A percentile compares a stretch with the other conserved stretches of the same genome.
These are phyloP conservation scores for Pulicaria dysenterica DNA, from an alignment of 129 eudicot genomes.

Conservation along the genomic window DNA sequence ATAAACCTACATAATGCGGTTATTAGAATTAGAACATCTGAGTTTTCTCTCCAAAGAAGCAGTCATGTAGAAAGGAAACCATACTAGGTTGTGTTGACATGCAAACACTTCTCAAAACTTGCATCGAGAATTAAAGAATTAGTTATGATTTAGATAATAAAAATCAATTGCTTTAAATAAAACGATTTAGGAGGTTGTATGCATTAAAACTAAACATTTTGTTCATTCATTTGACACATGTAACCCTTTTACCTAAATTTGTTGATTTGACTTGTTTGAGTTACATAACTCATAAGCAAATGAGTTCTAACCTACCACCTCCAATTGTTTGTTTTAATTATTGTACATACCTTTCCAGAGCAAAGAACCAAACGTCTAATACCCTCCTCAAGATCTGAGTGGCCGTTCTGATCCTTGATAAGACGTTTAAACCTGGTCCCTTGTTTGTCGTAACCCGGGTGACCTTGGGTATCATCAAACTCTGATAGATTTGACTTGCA, in stretches of 20 bases:
- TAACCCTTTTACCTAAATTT: too few relatives aligned
- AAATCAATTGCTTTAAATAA: not conserved
- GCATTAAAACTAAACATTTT: not conserved
- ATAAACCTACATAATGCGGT: conserved; percentile 56
- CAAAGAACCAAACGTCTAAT: conserved; percentile 87
- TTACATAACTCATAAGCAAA: too few relatives aligned
- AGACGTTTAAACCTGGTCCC: conserved; percentile 96
- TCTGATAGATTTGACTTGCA: conserved; percentile 93
- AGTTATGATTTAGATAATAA: not conserved
- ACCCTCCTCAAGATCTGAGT: conserved; percentile 85
- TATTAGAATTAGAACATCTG: not conserved
- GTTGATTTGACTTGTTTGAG: too few relatives aligned
- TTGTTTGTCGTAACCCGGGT: conserved; percentile 92
- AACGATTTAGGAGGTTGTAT: not conserved
- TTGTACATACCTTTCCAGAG: conserved; percentile 81
- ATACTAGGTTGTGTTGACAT: not conserved
- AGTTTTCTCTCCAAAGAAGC: not conserved
- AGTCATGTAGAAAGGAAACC: too few relatives aligned
- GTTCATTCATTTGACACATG: not conserved
- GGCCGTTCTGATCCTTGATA: conserved; percentile 85
- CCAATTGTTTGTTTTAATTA: not conserved
- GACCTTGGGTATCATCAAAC: conserved; percentile 94
- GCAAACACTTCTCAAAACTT: not conserved
- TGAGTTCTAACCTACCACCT: not conserved
- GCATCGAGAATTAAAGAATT: not conserved